Conservation (phyloP, 805 yeast species). For the Teunomyces lycoperdinae region DNA sequence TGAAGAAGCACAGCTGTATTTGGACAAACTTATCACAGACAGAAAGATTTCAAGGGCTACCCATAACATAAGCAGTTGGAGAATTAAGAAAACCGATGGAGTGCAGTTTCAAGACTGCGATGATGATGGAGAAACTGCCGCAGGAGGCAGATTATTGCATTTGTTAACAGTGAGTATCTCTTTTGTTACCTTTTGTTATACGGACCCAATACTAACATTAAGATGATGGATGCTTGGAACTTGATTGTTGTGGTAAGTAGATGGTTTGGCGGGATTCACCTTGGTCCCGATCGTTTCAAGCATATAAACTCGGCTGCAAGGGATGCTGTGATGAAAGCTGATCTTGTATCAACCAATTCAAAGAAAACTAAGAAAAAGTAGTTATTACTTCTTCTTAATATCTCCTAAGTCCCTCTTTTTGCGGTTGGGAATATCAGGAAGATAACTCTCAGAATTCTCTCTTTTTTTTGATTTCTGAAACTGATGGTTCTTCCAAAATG, state of each 20-base stretch:
- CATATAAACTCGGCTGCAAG: constrained; percentile 89
- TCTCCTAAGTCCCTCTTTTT: constrained; percentile 7
- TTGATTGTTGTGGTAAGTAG: constrained; percentile 83
- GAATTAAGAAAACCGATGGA: constrained; percentile 59
- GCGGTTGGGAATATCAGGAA: constrained; percentile 13
- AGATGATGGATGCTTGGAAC: constrained; percentile 76
- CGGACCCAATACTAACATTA: constrained; percentile 22
- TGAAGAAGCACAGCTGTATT: constrained; percentile 58
- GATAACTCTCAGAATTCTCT: constrained; percentile 9
- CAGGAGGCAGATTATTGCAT: constrained; percentile 85
- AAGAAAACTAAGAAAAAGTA: constrained; percentile 26
- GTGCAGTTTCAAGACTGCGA: constrained; percentile 79
- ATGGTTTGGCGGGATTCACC: constrained; percentile 90
- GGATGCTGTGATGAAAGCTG: constrained; percentile 72
- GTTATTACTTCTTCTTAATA: neutral
- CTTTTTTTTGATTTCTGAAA: constrained; percentile 11
- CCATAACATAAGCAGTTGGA: constrained; percentile 87
- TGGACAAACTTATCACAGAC: constrained; percentile 58
- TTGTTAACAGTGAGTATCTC: constrained; percentile 52
- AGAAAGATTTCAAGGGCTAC: constrained; percentile 62
- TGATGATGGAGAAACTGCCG: constrained; percentile 97
- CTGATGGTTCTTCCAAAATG: constrained; percentile 7
- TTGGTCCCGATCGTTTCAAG: constrained; percentile 92
- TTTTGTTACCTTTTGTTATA: neutral
- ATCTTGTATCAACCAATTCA: constrained; percentile 32